Evolutionary conservation across 139 green algal genomes (phyloP).

Genomic region (Edaphochlamys debaryana): DNA sequence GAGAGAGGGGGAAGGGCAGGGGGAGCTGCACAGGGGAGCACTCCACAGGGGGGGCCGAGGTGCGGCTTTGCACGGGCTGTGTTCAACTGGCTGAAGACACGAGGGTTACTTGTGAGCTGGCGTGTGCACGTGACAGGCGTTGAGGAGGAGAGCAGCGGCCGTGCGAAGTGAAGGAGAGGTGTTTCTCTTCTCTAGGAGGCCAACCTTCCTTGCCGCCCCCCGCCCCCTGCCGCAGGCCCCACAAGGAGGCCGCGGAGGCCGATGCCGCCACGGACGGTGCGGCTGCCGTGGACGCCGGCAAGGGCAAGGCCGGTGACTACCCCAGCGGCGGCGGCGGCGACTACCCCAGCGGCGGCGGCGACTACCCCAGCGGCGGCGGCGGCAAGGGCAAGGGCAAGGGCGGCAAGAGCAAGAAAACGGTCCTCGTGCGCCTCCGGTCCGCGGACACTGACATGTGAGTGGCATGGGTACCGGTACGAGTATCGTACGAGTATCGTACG

Average conservation of each 20-base stretch:
- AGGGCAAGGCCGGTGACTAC: background rate
- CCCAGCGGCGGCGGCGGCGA: background rate
- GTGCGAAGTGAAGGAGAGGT: too few relatives aligned
- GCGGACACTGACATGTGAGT: background rate
- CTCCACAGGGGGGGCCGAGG: background rate
- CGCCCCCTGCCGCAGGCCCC: too few relatives aligned
- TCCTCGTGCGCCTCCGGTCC: slow-evolving; percentile 13
- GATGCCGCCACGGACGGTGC: background rate
- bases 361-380: slow-evolving; percentile 11
- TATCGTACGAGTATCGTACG: background rate
- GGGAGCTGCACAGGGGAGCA: background rate
- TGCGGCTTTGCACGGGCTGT: too few relatives aligned
- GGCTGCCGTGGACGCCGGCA: background rate
- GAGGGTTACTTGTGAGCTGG: too few relatives aligned
- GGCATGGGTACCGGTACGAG: background rate
- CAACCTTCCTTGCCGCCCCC: too few relatives aligned
- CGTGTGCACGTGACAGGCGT: too few relatives aligned
- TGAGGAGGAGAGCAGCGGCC: too few relatives aligned
- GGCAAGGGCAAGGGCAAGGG: slow-evolving; percentile 1
- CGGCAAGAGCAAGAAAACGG: background rate
- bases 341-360: background rate
- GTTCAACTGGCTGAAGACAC: too few relatives aligned
- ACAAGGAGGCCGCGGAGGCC: background rate
- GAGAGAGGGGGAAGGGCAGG: background rate
- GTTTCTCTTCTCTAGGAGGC: too few relatives aligned